Conservation (phyloP, 129 eudicot species). For the Pulicaria dysenterica region DNA sequence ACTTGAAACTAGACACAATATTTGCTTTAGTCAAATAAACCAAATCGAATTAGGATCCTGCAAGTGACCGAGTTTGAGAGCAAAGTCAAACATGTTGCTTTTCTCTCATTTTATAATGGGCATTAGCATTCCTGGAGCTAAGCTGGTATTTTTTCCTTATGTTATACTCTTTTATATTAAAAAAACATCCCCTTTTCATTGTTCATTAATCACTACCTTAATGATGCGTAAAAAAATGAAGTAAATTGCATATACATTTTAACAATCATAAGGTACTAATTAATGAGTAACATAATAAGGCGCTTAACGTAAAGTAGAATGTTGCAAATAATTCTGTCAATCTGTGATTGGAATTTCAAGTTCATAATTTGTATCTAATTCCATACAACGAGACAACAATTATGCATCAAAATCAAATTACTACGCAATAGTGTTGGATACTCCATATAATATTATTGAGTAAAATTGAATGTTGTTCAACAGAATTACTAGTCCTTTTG, state of each 20-base stretch:
- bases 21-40: no score
- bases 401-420: constrained; percentile 15
- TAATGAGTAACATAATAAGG: neutral
- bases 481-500: neutral
- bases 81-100: no score
- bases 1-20: no score
- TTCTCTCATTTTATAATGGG: no score
- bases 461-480: neutral
- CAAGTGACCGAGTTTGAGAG: no score
- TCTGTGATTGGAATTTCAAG: constrained; percentile 11
- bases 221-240: neutral
- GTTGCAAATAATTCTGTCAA: neutral
- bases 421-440: neutral
- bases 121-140: no score
- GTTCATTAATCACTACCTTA: no score
- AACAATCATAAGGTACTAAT: neutral
- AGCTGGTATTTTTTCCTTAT: no score
- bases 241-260: neutral
- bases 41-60: no score
- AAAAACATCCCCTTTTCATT: no score
- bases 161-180: no score
- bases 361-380: constrained; percentile 22
- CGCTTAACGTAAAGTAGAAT: neutral
- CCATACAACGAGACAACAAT: neutral
- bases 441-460: neutral